phyloP scores from a whole-genome alignment of 2,329 filamentous ascomycete species.

The Colletotrichum noveboracense region DNA sequence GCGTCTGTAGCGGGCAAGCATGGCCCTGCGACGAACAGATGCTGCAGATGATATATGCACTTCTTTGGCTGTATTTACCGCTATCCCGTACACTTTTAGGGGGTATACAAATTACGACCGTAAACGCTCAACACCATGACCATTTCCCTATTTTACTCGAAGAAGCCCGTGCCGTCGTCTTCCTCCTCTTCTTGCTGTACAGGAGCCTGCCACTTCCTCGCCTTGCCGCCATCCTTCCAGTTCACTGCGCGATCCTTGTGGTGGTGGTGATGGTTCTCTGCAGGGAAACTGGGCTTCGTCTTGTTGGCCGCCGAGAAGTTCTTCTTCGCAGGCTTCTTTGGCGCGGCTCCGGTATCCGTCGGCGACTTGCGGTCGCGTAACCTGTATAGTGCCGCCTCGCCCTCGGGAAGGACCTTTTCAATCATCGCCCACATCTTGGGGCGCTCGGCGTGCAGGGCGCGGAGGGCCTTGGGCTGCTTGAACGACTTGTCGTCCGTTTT shows the following conservation, averaged over 20 bases:
- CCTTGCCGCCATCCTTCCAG: conserved; percentile 23
- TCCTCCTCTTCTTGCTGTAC: conserved; percentile 47
- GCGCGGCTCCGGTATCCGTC: conserved; percentile 23
- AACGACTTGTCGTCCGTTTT: conserved; percentile 40
- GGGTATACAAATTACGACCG: conserved; percentile 15
- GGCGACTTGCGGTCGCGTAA: conserved; percentile 58
- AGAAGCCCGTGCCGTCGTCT: conserved; percentile 64
- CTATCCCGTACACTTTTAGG: conserved; percentile 4
- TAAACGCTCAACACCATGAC: conserved; percentile 8
- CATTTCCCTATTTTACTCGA: conserved; percentile 43
- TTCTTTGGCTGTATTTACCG: not conserved
- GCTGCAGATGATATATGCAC: not conserved
- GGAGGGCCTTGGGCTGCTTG: conserved; percentile 40
- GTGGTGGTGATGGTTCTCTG: conserved; percentile 23
- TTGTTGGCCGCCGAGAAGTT: not conserved
- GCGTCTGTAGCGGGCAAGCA: not conserved
- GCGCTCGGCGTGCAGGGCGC: conserved; percentile 48
- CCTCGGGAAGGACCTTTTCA: conserved; percentile 67
- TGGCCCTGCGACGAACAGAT: not conserved
- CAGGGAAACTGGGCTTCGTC: not conserved
- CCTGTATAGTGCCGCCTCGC: conserved; percentile 53
- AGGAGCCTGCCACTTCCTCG: conserved; percentile 34
- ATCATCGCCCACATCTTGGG: conserved; percentile 72
- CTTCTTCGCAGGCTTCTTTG: conserved; percentile 11
- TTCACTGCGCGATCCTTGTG: conserved; percentile 8